These are phyloP conservation scores for Venturia effusa DNA, from an alignment of 2,329 filamentous ascomycete genomes.

Conservation along the genomic window DNA sequence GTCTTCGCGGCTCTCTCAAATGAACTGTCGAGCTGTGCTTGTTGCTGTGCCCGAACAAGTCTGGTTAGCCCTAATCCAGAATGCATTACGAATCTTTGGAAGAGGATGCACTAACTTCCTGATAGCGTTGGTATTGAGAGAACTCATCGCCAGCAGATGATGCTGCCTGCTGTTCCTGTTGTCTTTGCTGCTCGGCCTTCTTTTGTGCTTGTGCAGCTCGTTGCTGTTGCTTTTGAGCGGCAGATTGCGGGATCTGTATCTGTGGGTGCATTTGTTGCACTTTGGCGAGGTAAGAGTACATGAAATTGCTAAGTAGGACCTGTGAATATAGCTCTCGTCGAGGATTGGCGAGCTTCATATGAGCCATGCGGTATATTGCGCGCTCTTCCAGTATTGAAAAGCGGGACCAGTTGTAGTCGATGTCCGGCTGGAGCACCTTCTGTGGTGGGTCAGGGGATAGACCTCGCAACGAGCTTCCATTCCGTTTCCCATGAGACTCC, in stretches of 20 bases:
- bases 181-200: slow-evolving; percentile 17
- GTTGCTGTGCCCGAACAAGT: not conserved
- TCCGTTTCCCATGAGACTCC: slow-evolving; percentile 58
- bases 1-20: not conserved
- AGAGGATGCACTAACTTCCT: slow-evolving; percentile 7
- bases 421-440: slow-evolving; percentile 66
- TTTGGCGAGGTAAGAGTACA: slow-evolving; percentile 98
- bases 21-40: not conserved
- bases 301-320: slow-evolving; percentile 95
- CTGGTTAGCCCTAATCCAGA: slow-evolving; percentile 2
- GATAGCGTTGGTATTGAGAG: slow-evolving; percentile 6
- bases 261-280: slow-evolving; percentile 98
- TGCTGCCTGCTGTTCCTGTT: slow-evolving; percentile 14
- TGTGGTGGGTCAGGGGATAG: slow-evolving; percentile 67
- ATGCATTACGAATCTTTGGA: not conserved
- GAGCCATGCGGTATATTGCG: slow-evolving; percentile 96
- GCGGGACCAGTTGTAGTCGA: slow-evolving; percentile 92
- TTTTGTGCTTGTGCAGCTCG: slow-evolving; percentile 30
- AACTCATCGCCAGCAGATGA: not conserved
- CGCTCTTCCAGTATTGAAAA: slow-evolving; percentile 93
- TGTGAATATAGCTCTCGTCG: slow-evolving; percentile 85
- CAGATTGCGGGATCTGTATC: slow-evolving; percentile 76
- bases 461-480: slow-evolving; percentile 57
- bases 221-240: slow-evolving; percentile 56
- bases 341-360: slow-evolving; percentile 97